Conservation (phyloP, 306 rosid genomes). For the Canavalia ensiformis region DNA sequence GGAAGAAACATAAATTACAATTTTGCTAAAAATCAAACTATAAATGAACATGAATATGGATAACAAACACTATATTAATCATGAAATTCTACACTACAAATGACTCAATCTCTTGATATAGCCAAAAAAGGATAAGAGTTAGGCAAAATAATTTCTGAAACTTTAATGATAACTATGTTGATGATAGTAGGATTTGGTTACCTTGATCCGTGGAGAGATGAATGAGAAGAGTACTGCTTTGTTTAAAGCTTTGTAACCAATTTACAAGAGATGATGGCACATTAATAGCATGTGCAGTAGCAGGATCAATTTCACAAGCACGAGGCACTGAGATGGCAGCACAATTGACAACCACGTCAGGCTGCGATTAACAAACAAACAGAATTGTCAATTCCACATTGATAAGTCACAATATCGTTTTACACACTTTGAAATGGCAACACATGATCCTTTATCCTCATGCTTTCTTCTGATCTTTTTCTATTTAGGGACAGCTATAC, state of each 20-base stretch:
- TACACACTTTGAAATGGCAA: constrained; percentile 16
- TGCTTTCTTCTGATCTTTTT: not conserved
- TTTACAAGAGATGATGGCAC: constrained; percentile 83
- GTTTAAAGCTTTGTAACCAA: constrained; percentile 75
- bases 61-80: not conserved
- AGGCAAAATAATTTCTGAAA: constrained; percentile 10
- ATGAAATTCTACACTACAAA: not conserved
- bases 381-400: constrained; percentile 46
- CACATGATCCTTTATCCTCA: constrained; percentile 12
- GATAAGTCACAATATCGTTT: constrained; percentile 3
- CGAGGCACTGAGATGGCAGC: constrained; percentile 93
- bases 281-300: constrained; percentile 77
- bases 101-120: constrained; percentile 22
- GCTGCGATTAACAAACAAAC: constrained; percentile 64
- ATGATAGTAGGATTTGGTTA: constrained; percentile 22
- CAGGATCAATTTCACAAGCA: constrained; percentile 81
- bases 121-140: not conserved
- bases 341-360: constrained; percentile 88
- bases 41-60: constrained; percentile 21
- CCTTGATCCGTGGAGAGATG: constrained; percentile 98
- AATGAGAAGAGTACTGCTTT: constrained; percentile 63
- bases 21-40: constrained; percentile 37
- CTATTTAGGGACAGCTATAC: constrained; percentile 5
- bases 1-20: constrained; percentile 45
- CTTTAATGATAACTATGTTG: not conserved